phyloP scores from a whole-genome alignment of 306 rosid genomes.

The Cucurbita argyrosperma region DNA sequence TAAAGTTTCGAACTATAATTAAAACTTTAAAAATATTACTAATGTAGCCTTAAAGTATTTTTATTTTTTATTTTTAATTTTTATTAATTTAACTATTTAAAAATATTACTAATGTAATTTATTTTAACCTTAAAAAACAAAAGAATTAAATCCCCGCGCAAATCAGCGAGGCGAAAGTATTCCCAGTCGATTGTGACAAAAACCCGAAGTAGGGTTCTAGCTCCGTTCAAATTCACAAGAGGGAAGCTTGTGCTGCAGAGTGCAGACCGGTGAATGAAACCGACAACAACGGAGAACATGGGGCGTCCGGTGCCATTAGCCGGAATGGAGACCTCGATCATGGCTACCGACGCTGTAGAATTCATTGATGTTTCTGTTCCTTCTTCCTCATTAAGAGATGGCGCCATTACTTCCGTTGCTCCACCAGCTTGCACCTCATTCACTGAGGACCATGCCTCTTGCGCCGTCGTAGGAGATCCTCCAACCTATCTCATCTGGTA shows the following conservation, averaged over 20 bases:
- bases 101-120: too few species aligned
- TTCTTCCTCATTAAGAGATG: conserved; percentile 18
- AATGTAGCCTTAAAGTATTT: too few species aligned
- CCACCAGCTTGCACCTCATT: conserved; percentile 19
- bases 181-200: background rate
- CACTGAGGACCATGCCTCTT: conserved; percentile 49
- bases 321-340: conserved; percentile 64
- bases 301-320: conserved; percentile 33
- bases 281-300: conserved; percentile 15
- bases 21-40: too few species aligned
- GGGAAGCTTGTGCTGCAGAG: background rate
- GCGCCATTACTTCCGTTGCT: conserved; percentile 1
- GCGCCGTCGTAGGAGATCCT: conserved; percentile 45
- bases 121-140: too few species aligned
- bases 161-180: too few species aligned
- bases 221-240: background rate
- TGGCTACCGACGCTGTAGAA: conserved; percentile 49
- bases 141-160: too few species aligned
- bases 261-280: background rate
- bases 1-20: too few species aligned
- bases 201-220: background rate
- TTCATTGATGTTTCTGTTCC: conserved; percentile 53
- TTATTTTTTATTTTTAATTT: too few species aligned
- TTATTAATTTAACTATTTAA: too few species aligned
- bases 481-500: conserved; percentile 54